Evolutionary conservation across 805 yeast genomes (phyloP).

Genomic region (Nakazawaea holstii): DNA sequence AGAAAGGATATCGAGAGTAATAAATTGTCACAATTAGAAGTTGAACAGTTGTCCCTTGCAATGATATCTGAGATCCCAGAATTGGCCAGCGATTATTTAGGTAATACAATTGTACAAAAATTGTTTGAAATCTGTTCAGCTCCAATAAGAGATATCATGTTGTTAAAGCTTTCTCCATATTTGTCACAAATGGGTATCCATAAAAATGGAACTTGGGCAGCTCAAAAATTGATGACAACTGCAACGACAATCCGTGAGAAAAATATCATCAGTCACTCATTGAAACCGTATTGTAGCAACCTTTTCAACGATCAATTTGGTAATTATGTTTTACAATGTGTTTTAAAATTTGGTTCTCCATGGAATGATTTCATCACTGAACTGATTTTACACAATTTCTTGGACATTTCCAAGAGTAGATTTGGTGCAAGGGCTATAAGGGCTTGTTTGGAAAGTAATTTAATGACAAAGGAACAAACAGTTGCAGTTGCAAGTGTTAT

Average conservation of each 20-base stretch:
- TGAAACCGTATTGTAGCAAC: slow-evolving; percentile 78
- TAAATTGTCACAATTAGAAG: slow-evolving; percentile 47
- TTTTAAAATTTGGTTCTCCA: slow-evolving; percentile 83
- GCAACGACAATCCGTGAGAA: slow-evolving; percentile 61
- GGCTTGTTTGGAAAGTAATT: slow-evolving; percentile 82
- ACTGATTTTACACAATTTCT: slow-evolving; percentile 68
- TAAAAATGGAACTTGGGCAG: slow-evolving; percentile 99
- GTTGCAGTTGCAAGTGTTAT: slow-evolving; percentile 72
- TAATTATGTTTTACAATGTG: slow-evolving; percentile 92
- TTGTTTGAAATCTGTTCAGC: slow-evolving; percentile 69
- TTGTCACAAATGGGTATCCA: slow-evolving; percentile 91
- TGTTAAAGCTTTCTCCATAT: slow-evolving; percentile 70
- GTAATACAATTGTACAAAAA: slow-evolving; percentile 94
- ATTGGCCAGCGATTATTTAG: slow-evolving; percentile 85
- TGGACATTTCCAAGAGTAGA: slow-evolving; percentile 79
- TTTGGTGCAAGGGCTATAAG: slow-evolving; percentile 95
- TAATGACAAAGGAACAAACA: slow-evolving; percentile 61
- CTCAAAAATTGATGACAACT: slow-evolving; percentile 86
- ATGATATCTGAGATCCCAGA: slow-evolving; percentile 89
- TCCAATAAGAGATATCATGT: slow-evolving; percentile 72
- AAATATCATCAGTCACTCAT: slow-evolving; percentile 57
- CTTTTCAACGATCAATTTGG: slow-evolving; percentile 94
- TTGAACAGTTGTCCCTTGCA: slow-evolving; percentile 76
- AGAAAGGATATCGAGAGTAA: slow-evolving; percentile 67
- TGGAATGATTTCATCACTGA: slow-evolving; percentile 88